Conservation (phyloP, 2,329 filamentous ascomycete genomes). For the Corniculantispora saksenae region DNA sequence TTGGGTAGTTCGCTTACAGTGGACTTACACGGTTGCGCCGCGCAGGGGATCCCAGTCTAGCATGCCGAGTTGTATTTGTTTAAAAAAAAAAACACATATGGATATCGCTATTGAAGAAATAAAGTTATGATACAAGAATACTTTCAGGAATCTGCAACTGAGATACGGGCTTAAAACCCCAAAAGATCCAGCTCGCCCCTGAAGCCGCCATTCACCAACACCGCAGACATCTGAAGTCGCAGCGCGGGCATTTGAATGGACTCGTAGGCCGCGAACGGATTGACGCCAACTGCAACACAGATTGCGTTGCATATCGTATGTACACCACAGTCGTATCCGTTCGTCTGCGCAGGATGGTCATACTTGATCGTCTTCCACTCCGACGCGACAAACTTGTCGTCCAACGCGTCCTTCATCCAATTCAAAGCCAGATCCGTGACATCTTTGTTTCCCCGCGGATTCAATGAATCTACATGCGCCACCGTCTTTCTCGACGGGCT, state of each 20-base stretch:
- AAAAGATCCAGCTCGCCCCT: constrained; percentile 56
- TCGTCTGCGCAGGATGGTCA: constrained; percentile 59
- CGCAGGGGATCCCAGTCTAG: not conserved
- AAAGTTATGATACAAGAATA: not conserved
- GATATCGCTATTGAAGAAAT: constrained; percentile 1
- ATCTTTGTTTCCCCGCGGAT: constrained; percentile 37
- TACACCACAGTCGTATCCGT: constrained; percentile 75
- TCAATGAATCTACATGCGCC: constrained; percentile 70
- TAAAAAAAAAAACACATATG: not conserved
- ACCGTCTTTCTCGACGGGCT: constrained; percentile 61
- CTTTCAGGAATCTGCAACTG: not conserved
- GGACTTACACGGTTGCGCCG: too few species aligned
- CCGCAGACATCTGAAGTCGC: constrained; percentile 62
- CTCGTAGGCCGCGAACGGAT: constrained; percentile 50
- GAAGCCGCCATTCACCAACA: constrained; percentile 69
- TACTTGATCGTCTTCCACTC: constrained; percentile 63
- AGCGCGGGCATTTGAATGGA: constrained; percentile 59
- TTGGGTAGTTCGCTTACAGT: too few species aligned
- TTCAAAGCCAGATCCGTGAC: constrained; percentile 46
- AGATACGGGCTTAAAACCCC: not conserved
- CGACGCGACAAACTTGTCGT: constrained; percentile 49
- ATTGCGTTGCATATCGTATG: constrained; percentile 74
- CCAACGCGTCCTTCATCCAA: constrained; percentile 61
- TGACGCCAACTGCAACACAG: constrained; percentile 57
- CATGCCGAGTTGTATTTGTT: not conserved